phyloP scores from a whole-genome alignment of 2,329 filamentous ascomycete species.

The Aspergillus calidoustus region DNA sequence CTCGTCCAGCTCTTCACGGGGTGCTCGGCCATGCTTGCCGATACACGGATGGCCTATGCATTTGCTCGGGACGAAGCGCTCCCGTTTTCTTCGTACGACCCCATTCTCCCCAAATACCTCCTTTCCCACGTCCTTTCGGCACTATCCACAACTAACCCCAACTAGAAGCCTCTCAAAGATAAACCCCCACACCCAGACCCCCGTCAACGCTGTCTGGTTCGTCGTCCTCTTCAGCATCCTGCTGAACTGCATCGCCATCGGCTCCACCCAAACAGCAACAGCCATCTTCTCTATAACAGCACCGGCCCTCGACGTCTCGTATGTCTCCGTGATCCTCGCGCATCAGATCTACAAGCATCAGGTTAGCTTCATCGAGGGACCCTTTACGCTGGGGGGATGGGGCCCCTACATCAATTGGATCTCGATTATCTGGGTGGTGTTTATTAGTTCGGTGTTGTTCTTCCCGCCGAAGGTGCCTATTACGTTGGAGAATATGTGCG shows the following conservation, averaged over 20 bases:
- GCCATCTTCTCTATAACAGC: conserved; percentile 60
- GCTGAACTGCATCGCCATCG: conserved; percentile 55
- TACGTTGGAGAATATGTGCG: conserved; percentile 55
- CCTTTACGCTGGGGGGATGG: conserved; percentile 62
- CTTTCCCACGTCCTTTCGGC: neutral
- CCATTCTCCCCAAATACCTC: neutral
- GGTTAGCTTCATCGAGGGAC: conserved; percentile 61
- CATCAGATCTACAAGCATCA: conserved; percentile 58
- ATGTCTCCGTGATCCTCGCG: conserved; percentile 65
- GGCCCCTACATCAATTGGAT: conserved; percentile 60
- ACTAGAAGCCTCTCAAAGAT: conserved; percentile 57
- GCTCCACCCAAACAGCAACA: conserved; percentile 49
- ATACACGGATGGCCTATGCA: conserved; percentile 66
- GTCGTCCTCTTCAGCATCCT: conserved; percentile 61
- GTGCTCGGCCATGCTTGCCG: conserved; percentile 66
- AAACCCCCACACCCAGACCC: conserved; percentile 60
- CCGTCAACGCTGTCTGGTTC: conserved; percentile 67
- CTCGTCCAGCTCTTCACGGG: conserved; percentile 69
- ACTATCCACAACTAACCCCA: conserved; percentile 7
- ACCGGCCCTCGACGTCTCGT: conserved; percentile 57
- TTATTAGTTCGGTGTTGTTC: conserved; percentile 66
- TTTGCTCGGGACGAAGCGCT: conserved; percentile 64
- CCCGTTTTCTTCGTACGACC: conserved; percentile 60
- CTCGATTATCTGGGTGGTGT: conserved; percentile 64
- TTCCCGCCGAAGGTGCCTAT: conserved; percentile 55